Evolutionary conservation across 176 grass and related monocot genomes (phyloP).

Genomic region (Triticum monococcum): DNA sequence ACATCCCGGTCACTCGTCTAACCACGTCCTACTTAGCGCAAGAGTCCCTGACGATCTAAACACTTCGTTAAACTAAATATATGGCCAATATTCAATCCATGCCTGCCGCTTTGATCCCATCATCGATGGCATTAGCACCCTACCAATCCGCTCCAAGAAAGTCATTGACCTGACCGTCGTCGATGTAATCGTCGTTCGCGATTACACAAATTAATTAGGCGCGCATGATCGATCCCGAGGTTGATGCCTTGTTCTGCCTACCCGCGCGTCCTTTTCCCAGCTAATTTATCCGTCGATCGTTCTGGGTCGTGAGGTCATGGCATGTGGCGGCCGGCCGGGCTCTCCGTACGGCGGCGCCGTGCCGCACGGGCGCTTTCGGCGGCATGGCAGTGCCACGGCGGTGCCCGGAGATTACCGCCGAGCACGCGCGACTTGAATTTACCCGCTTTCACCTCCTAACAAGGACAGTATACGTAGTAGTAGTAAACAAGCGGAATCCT

Average conservation of each 20-base stretch:
- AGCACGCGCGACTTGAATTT: constrained; percentile 9
- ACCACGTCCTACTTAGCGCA: neutral
- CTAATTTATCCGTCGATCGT: neutral
- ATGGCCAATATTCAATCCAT: neutral
- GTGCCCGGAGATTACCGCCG: constrained; percentile 5
- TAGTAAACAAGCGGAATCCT: neutral
- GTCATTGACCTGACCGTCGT: neutral
- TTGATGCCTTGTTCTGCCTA: neutral
- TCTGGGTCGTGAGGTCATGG: neutral
- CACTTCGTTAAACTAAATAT: neutral
- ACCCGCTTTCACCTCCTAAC: neutral
- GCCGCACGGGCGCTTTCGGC: neutral
- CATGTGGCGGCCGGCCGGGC: neutral
- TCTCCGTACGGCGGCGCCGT: constrained; percentile 15
- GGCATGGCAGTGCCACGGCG: neutral
- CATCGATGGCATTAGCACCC: neutral
- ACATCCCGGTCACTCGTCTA: neutral
- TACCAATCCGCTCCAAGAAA: neutral
- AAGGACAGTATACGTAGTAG: neutral
- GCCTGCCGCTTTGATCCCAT: constrained; percentile 11
- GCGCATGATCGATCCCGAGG: neutral
- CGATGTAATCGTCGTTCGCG: neutral
- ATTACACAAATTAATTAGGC: neutral
- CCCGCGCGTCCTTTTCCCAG: neutral
- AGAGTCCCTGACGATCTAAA: constrained; percentile 31